Conservation (phyloP, 345 rosid genomes). For the Eucalyptus coolabah region DNA sequence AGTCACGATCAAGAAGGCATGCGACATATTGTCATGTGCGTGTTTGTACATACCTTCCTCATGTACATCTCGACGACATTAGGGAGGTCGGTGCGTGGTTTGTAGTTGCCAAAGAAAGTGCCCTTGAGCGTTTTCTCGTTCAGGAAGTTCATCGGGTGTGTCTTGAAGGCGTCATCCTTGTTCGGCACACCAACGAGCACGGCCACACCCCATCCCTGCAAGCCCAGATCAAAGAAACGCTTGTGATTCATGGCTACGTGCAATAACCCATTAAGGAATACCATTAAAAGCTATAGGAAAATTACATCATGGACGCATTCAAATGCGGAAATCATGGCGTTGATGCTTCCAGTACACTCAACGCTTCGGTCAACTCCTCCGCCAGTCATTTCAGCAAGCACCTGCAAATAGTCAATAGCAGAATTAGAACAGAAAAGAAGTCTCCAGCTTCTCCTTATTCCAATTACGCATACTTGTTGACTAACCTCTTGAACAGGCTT, state of each 20-base stretch:
- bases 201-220: slow-evolving; percentile 37
- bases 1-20: not conserved
- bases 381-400: slow-evolving; percentile 27
- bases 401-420: not conserved
- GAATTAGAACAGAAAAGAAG: not conserved
- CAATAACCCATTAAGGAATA: not conserved
- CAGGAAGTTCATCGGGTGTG: slow-evolving; percentile 18
- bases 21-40: not conserved
- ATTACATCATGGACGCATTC: slow-evolving; percentile 34
- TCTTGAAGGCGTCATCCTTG: slow-evolving; percentile 30
- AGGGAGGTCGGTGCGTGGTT: slow-evolving; percentile 26
- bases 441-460: not conserved
- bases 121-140: slow-evolving; percentile 31
- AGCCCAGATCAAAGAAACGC: not conserved
- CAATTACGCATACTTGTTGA: not conserved
- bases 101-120: slow-evolving; percentile 29
- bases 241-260: not conserved
- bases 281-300: not conserved
- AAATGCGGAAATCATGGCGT: slow-evolving; percentile 35
- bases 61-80: slow-evolving; percentile 18
- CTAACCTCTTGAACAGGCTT: slow-evolving; percentile 23
- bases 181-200: slow-evolving; percentile 27
- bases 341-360: slow-evolving; percentile 26
- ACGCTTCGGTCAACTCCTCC: slow-evolving; percentile 41
- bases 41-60: slow-evolving; percentile 9